phyloP scores from a whole-genome alignment of 2,329 filamentous ascomycete genomes.

The Daldinia sp. region DNA sequence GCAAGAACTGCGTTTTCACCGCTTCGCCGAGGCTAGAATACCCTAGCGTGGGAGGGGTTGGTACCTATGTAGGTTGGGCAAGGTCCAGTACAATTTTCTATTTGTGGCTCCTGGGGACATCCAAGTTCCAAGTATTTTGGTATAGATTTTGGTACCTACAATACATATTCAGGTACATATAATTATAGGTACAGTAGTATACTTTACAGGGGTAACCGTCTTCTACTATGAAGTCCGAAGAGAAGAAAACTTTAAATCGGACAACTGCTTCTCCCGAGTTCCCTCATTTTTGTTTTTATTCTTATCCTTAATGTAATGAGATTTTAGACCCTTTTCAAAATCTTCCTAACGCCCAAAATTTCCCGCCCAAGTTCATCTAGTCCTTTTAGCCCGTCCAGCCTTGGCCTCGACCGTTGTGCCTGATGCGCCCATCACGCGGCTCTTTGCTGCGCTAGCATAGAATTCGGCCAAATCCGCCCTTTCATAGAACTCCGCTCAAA shows the following conservation, averaged over 20 bases:
- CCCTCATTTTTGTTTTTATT: not conserved
- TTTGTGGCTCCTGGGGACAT: no score
- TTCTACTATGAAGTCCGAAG: not conserved
- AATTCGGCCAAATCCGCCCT: conserved; percentile 5
- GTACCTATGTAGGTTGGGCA: not conserved
- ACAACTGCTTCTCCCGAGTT: conserved; percentile 23
- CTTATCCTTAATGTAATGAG: not conserved
- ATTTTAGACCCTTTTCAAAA: no score
- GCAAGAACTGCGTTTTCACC: conserved; percentile 17
- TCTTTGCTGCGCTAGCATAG: conserved; percentile 11
- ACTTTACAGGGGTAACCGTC: not conserved
- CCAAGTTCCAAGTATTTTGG: no score
- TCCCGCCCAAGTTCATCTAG: no score
- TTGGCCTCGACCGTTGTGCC: conserved; percentile 18
- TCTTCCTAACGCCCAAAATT: no score
- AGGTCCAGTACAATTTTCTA: no score
- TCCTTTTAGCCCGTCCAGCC: conserved; percentile 14
- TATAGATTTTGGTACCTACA: no score
- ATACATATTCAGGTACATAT: not conserved
- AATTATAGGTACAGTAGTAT: not conserved
- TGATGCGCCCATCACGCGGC: conserved; percentile 19
- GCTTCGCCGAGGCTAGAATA: conserved; percentile 21
- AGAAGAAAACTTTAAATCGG: conserved; percentile 24
- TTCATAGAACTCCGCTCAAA: conserved; percentile 5
- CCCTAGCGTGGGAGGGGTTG: conserved; percentile 21